Base-by-base conservation (phyloP, 2,329 filamentous ascomycete genomes). In the Phialophora tarda region DNA sequence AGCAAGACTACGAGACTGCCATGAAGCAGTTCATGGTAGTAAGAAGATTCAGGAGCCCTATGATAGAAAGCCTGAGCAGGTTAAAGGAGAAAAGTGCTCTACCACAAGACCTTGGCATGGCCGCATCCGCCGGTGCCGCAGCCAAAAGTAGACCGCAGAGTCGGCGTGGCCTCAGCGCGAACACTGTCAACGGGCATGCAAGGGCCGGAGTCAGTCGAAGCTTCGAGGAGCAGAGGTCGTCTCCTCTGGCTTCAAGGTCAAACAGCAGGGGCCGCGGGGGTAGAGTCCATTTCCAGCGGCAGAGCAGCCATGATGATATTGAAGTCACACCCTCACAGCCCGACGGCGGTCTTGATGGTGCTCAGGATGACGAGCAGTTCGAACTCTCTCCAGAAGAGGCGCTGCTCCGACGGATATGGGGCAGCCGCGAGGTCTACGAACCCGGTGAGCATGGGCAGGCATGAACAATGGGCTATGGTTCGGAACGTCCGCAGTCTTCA, bases 21-120 rank as follows among this genome's bases (percentile, higher is more conserved):
- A 73, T 78, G 5, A 71, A 78, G 48, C 80, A 82, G 66, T 74
- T 82, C 47, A 78, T 74, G 38, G 81, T 82, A 6, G 79, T 82
- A 8, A 78, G 78, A 56, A 77, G 79, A 23, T 82, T 82, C 68
- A 78, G 79, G 63, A 79, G 77, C 26, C 81, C 81, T 4, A 78
- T 79, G 2, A 74, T 75, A 8, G 78, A 81, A 67, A 82, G 80
- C 66, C 77, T 82, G 69, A 73, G 68, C 32, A 76, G 81, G 34
- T 70, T 81, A 34, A 71, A 71, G 59, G 68, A 69, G 17, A 66
- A 57, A 44, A 64, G 59, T 34, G 28, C 53, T 1, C 44, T 72
- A 3, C 67, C 67, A 17, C 30, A 58, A 30, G 65, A 71, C 24
- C 41, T 67, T 38, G 64, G 64, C 23, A 28, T 30, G 26, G 30